Conservation (phyloP, 305 asterid species). For the Petunia hybrid region DNA sequence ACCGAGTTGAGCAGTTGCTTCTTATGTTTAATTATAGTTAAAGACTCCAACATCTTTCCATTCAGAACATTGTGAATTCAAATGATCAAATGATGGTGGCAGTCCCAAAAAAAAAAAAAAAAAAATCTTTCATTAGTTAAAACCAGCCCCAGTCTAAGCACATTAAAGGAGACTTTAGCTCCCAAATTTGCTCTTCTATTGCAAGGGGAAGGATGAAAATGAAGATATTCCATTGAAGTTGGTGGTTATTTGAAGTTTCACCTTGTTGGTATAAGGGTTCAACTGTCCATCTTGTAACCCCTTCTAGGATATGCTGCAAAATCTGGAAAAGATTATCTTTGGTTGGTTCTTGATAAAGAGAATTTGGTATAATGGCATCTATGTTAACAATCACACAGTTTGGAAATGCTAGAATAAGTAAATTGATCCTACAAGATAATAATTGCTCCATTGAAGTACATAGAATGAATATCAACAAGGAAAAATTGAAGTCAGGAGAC, state of each 20-base stretch:
- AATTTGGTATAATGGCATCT: constrained; percentile 13
- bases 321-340: neutral
- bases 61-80: neutral
- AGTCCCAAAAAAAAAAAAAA: no score
- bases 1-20: neutral
- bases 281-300: no score
- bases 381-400: constrained; percentile 1
- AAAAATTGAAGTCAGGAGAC: neutral
- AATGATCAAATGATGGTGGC: neutral
- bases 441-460: constrained; percentile 21
- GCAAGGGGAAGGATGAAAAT: neutral
- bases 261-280: no score
- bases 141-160: neutral
- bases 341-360: neutral
- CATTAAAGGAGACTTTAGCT: neutral
- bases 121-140: neutral
- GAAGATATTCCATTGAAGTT: neutral
- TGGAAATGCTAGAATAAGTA: neutral
- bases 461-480: constrained; percentile 12
- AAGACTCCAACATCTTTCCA: neutral
- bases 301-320: neutral
- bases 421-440: neutral
- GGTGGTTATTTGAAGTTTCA: no score
- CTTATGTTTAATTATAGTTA: neutral
- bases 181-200: neutral